Base-by-base conservation (phyloP, 768 basidiomycete species). In the Serendipita indica region DNA sequence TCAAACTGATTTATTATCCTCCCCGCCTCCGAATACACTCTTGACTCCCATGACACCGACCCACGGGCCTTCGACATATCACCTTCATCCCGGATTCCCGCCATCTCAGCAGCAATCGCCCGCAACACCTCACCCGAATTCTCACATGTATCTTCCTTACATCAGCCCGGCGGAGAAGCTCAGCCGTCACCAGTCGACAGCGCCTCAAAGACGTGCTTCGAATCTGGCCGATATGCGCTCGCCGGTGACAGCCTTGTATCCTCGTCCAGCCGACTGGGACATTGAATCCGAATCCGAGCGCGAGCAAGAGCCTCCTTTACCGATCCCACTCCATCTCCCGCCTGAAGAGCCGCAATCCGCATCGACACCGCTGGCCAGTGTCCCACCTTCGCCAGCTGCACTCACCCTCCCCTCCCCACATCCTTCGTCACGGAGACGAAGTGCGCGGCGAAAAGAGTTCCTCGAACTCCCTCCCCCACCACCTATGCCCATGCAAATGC, bases 241-340 rank as follows among this genome's bases (percentile, higher is more conserved):
- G 12, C 49, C 49, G 10, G 49, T 54, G 16, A 54, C 49, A 7
- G 20, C 49, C 3, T 28, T 54, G 3, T 25, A 27, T 27, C 49
- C 49, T n/a, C 20, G 49, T n/a, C 49, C 49, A 27, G n/a, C 30
- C 16, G 49, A 54, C n/a, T 54, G 49, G 49, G 30, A 54, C n/a
- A 54, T 54, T n/a, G 49, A 54, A 27, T 27, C 22, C 20, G 20
- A 27, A 10, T 54, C 49, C 16, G 49, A 54, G 22, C 41, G 41
- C 18, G 41, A 43, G 10, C 49, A 54, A n/a, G 20, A 18, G 10
- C 49, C 49, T 22, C 49, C 49, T 22, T 28, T n/a, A 6, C 49
- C 49, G 6, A n/a, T 54, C 3, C 49, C 49, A 4, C 49, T 54
- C 10, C 22, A 25, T 54, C 22, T 54, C 10, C 49, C 41, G 5